Evolutionary conservation across 306 rosid genomes (phyloP).

Genomic region (Quercus alba): DNA sequence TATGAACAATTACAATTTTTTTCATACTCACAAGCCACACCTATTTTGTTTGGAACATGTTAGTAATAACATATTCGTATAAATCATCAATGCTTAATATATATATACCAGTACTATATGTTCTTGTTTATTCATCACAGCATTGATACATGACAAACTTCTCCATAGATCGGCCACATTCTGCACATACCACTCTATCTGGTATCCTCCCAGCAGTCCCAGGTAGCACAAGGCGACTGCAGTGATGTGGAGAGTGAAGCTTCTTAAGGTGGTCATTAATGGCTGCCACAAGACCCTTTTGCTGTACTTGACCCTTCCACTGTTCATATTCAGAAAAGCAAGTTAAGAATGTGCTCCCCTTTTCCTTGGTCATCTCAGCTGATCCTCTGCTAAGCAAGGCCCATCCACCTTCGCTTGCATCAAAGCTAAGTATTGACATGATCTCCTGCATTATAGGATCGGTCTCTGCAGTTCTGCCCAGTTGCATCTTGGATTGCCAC

Average conservation of each 20-base stretch:
- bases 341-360: not conserved
- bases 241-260: slow-evolving; percentile 18
- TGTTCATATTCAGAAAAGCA: not conserved
- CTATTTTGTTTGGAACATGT: not conserved
- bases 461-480: slow-evolving; percentile 5
- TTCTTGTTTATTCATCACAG: slow-evolving; percentile 14
- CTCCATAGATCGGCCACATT: slow-evolving; percentile 26
- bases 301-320: not conserved
- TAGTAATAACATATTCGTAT: not conserved
- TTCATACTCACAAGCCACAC: too few relatives aligned
- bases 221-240: slow-evolving; percentile 24
- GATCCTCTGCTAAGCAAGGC: slow-evolving; percentile 18
- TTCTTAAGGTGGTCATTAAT: not conserved
- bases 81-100: too few relatives aligned
- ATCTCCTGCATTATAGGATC: slow-evolving; percentile 10
- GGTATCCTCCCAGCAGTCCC: slow-evolving; percentile 25
- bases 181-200: slow-evolving; percentile 24
- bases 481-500: slow-evolving; percentile 15
- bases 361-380: slow-evolving; percentile 14
- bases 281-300: slow-evolving; percentile 5
- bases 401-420: slow-evolving; percentile 24
- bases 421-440: slow-evolving; percentile 20
- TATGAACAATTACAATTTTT: too few relatives aligned
- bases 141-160: slow-evolving; percentile 28
- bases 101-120: not conserved